Base-by-base conservation (phyloP, 2,329 filamentous ascomycete species). In the Botryotinia calthae region DNA sequence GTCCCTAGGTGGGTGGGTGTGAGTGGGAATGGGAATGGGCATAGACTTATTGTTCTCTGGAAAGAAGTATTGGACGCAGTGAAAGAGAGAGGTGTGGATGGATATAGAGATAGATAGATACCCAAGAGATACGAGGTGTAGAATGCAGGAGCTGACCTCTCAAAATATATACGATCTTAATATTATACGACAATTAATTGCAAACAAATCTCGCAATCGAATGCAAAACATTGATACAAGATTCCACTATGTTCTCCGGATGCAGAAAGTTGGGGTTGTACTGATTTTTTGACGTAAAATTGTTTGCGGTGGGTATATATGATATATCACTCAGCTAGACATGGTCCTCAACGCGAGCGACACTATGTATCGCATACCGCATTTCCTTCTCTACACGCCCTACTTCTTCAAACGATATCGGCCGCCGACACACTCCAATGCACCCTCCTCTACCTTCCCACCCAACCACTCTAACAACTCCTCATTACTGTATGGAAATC, bases 401-500 rank as follows among this genome's bases (percentile, higher is more conserved):
- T 72, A 89, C 80, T 88, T 90, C 82, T 87, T 90, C 75, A 91
- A 82, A 81, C 87, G 89, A 82, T 94, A 95, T 83, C 90, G 92
- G 56, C 91, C 91, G 8, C 90, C 90, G 73, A 80, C 85, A 78
- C 90, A 86, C 82, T 94, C 92, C 79, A 97, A 82, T 78, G 89
- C 89, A 44, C 90, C 90, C 59, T 87, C 88, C 9, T 85, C 84
- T n/a, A 95, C 90, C 88, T 97, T 95, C 74, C 91, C 89, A 14
- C 84, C 88, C 73, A 98, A 82, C 80, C 98, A 92, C 81, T 92
- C 92, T 78, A 90, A 89, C 75, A 98, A 83, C 83, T 98, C 95
- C 80, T 97, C 95, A 79, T 93, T 93, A 75, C 91, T 93, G 87
- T 94, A 97, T 0, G 93, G 89, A 80, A 97, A 98, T 2, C 94